Base-by-base conservation (phyloP, 257 asterid species). In the Jacaranda copaia region DNA sequence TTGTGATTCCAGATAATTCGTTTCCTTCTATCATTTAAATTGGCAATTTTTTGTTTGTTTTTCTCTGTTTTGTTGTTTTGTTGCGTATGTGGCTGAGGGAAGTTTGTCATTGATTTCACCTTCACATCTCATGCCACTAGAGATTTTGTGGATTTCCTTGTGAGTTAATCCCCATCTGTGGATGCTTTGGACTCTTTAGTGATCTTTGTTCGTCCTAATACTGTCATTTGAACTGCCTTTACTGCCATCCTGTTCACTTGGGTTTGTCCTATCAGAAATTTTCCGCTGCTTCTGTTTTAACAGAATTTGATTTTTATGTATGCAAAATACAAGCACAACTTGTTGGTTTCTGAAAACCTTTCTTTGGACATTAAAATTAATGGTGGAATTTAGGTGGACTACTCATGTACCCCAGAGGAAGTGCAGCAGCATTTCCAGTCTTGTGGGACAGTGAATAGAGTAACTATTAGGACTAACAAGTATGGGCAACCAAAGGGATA, bases 391-490 rank as follows among this genome's bases (percentile, higher is more conserved):
- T 77, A 82, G 95, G 96, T 87, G 87, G 97, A 92, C 69, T 92
- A 92, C 80, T 70, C 94, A 56, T 92, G 97, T 79, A 92, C 91
- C 9, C 96, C 96, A 0, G 93, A 92, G 86, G 97, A 92, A 81
- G 96, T 89, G 66, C 97, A 92, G 72, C 96, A 87, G 89, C 97
- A 92, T 88, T 92, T 89, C 77, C 94, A 88, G 85, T 80, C 97
- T 19, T 88, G 94, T 81, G 96, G 96, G 63, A 88, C 93, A 2
- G 97, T 92, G 78, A 90, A 92, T 77, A 84, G 97, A 64, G 96
- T 92, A 64, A 92, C 97, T 60, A 88, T 92, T 45, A 86, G 94
- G 81, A 86, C 93, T 59, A 85, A 88, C 86, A 92, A 92, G 82
- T 86, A 67, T 78, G 94, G 96, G 52, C 96, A 90, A 80, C 96